Conservation (phyloP, 2,329 filamentous ascomycete genomes). For the Calonectria crousiana region DNA sequence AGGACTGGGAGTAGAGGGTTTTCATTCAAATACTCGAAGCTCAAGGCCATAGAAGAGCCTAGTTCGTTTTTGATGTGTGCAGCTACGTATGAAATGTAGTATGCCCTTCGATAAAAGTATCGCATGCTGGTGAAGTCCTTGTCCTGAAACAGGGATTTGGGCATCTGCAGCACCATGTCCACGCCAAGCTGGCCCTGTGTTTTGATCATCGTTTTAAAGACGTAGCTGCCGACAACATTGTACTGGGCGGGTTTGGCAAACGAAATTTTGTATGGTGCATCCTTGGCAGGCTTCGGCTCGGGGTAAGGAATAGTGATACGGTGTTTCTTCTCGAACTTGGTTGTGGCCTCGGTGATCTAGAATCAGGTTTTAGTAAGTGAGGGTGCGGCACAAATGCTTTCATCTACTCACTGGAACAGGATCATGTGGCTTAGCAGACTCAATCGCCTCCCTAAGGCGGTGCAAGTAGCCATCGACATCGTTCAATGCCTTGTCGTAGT, state of each 20-base stretch:
- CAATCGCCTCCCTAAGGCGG: conserved; percentile 65
- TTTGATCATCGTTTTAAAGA: conserved; percentile 79
- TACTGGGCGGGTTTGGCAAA: conserved; percentile 82
- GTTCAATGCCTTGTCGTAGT: conserved; percentile 62
- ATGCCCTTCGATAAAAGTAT: conserved; percentile 95
- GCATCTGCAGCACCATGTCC: conserved; percentile 92
- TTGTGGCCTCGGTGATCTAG: conserved; percentile 76
- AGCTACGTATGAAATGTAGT: conserved; percentile 87
- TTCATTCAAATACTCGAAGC: conserved; percentile 76
- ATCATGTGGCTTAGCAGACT: conserved; percentile 62
- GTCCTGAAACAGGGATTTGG: conserved; percentile 82
- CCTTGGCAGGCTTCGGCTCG: conserved; percentile 79
- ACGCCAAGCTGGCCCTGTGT: conserved; percentile 70
- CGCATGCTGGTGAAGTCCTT: conserved; percentile 95
- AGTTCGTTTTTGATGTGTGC: conserved; percentile 73
- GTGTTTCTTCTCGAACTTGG: conserved; percentile 75
- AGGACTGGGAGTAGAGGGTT: conserved; percentile 82
- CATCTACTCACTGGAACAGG: conserved; percentile 60
- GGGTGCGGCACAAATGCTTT: neutral
- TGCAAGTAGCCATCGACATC: conserved; percentile 64
- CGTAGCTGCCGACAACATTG: conserved; percentile 92
- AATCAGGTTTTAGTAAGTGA: conserved; percentile 31
- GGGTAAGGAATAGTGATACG: conserved; percentile 86
- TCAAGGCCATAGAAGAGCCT: conserved; percentile 65
- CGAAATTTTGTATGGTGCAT: conserved; percentile 84